A percentile compares a stretch with the other conserved stretches of the same genome.
phyloP scores from a whole-genome alignment of 352 stramenopile species.

The Globisporangium heterothallicum region DNA sequence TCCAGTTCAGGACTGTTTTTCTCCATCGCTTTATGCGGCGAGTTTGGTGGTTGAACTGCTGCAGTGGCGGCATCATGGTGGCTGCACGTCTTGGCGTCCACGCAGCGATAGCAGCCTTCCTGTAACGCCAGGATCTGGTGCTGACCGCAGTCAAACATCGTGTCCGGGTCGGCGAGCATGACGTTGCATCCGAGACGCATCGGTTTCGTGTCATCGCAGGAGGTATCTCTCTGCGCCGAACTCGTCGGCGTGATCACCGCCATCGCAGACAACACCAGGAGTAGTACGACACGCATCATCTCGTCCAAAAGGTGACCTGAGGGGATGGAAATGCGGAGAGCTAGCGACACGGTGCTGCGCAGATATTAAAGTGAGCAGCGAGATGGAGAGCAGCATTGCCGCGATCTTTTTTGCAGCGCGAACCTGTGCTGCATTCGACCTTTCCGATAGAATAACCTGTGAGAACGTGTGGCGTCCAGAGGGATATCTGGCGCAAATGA shows the following conservation, averaged over 20 bases:
- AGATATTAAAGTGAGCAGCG: no score
- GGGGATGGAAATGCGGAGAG: no score
- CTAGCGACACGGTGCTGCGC: no score
- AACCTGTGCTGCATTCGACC: no score
- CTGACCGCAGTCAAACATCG: slow-evolving; percentile 17
- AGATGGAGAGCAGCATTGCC: neutral
- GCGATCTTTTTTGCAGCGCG: neutral
- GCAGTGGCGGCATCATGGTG: no score
- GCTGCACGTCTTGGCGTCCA: slow-evolving; percentile 31
- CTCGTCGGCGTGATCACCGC: neutral
- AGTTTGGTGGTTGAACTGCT: neutral
- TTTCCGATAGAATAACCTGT: no score
- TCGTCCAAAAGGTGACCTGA: neutral
- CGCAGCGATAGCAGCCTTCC: slow-evolving; percentile 45
- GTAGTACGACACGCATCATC: neutral
- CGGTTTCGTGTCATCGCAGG: slow-evolving; percentile 31
- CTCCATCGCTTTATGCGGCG: neutral
- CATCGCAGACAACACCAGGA: neutral
- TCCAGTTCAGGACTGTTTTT: no score
- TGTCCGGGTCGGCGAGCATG: slow-evolving; percentile 6
- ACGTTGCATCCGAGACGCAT: slow-evolving; percentile 6
- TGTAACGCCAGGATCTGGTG: slow-evolving; percentile 34
- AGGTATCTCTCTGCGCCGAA: slow-evolving; percentile 10
- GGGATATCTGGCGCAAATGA: no score
- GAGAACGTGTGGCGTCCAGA: no score